Evolutionary conservation across 2,329 filamentous ascomycete species (phyloP), one percentile per base, ranked within the genome.

Genomic region (Aspergillus jensenii): DNA sequence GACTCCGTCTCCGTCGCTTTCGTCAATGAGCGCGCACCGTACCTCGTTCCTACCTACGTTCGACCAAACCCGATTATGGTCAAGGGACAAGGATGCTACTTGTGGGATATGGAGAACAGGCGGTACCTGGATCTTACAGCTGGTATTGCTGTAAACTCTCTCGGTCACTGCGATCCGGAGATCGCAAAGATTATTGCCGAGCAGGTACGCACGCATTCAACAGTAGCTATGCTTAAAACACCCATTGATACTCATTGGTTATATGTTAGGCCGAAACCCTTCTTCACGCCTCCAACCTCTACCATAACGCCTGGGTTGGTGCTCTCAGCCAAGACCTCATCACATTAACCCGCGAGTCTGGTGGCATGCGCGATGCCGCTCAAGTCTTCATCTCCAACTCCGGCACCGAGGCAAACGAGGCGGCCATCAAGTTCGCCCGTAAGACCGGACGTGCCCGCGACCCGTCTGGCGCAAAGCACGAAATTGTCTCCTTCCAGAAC

Each of bases 221-320:
- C 15, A 6, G 3, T n/a, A 43, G 14, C 23, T 19, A 44, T 9
- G 14, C 19, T 4, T 14, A 35, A 39, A 17, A n/a, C 15, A 12
- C n/a, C 9, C 6, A n/a, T 19, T n/a, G 3, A 48, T n/a, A 35
- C 59, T 17, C 49, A 23, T 47, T 40, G 35, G 21, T 52, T 37
- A 35, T 35, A 15, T n/a, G 49, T 48, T 55, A 76, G 85, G 82
- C 88, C 31, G 81, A 88, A 69, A 92, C 87, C 7, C 84, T 99
- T 50, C 84, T 97, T 56, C 95, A 99, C 76, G 89, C 90, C 47
- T 97, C 92, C 11, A 99, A 99, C 75, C 85, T 99, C 19, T 99
- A 98, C 83, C 90, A 97, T 78, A 99, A 98, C 77, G 89, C 89
- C 2, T 97, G 95, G 90, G 97, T 91, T 1, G 93, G 93, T 33